phyloP scores from a whole-genome alignment of 2,329 filamentous ascomycete species.

The Neonectria ditissima region DNA sequence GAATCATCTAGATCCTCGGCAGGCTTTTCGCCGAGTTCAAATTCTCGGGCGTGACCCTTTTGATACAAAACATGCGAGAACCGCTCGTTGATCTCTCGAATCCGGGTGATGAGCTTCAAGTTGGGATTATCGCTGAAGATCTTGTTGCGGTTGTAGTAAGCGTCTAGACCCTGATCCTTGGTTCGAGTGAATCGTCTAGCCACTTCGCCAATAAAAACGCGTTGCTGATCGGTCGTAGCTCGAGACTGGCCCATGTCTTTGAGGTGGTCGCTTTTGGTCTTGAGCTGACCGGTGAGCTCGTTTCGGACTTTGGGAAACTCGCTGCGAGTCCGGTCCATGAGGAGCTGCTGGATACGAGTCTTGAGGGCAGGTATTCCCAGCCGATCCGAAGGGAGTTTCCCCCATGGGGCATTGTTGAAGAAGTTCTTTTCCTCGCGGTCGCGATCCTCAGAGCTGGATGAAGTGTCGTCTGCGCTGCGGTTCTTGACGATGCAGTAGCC shows the following conservation, averaged over 20 bases:
- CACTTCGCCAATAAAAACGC: slow-evolving; percentile 50
- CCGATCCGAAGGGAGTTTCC: slow-evolving; percentile 38
- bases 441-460: slow-evolving; percentile 48
- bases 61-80: slow-evolving; percentile 49
- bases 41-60: slow-evolving; percentile 32
- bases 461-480: slow-evolving; percentile 56
- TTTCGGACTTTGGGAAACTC: slow-evolving; percentile 52
- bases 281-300: slow-evolving; percentile 43
- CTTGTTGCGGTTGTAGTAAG: slow-evolving; percentile 48
- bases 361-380: slow-evolving; percentile 53
- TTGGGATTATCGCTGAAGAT: slow-evolving; percentile 44
- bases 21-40: no score
- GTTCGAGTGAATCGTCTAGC: slow-evolving; percentile 47
- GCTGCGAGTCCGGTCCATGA: slow-evolving; percentile 55
- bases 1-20: no score
- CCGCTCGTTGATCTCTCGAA: slow-evolving; percentile 52
- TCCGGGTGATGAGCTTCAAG: slow-evolving; percentile 53
- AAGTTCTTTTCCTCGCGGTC: slow-evolving; percentile 51
- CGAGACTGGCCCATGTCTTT: slow-evolving; percentile 49
- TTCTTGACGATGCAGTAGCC: slow-evolving; percentile 64
- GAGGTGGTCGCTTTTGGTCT: slow-evolving; percentile 29
- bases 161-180: slow-evolving; percentile 49
- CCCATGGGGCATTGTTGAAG: slow-evolving; percentile 54
- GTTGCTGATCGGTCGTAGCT: slow-evolving; percentile 46
- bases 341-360: slow-evolving; percentile 50